A percentile compares a stretch with the other conserved stretches of the same genome.
Conservation (phyloP, 768 basidiomycete species). For the Podaxis mareebaensis region DNA sequence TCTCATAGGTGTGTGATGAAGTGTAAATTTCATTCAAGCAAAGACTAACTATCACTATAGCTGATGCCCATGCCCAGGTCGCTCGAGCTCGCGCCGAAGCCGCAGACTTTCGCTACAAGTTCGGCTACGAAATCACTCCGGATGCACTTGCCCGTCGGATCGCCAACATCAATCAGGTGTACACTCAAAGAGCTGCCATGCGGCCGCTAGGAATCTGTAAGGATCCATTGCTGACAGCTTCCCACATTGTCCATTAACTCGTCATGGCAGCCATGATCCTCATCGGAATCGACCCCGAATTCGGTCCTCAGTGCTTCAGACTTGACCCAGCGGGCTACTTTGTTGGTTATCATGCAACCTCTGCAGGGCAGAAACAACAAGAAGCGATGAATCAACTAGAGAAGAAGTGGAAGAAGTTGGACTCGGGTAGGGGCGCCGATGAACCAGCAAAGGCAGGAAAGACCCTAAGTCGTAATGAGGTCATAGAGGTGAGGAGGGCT, state of each 20-base stretch:
- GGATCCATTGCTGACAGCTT: constrained; percentile 24
- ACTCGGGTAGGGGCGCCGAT: constrained; percentile 75
- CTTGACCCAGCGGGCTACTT: constrained; percentile 99
- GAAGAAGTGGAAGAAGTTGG: constrained; percentile 98
- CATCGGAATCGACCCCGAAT: constrained; percentile 88
- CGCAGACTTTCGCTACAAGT: constrained; percentile 92
- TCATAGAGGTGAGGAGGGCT: constrained; percentile 75
- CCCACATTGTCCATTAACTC: neutral
- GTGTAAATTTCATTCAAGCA: neutral
- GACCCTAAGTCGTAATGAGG: constrained; percentile 70
- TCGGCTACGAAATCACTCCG: constrained; percentile 97
- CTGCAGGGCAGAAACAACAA: constrained; percentile 96
- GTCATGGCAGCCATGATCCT: constrained; percentile 81
- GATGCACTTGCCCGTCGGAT: constrained; percentile 92
- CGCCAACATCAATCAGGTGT: constrained; percentile 98
- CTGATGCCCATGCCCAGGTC: constrained; percentile 92
- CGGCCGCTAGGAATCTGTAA: constrained; percentile 92
- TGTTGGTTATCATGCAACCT: constrained; percentile 96
- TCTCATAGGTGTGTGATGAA: constrained; percentile 68
- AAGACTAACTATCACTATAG: constrained; percentile 38
- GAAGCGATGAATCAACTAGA: constrained; percentile 98
- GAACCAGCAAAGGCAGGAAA: constrained; percentile 77
- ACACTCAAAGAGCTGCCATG: constrained; percentile 97
- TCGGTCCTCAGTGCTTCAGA: constrained; percentile 97
- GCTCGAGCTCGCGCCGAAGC: constrained; percentile 85